Conservation (phyloP, 306 rosid species). For the Prunus persica region Prunus_persica_NCBIv2 NC_034010.1:1170001-1170500, state of each 20-base stretch:
- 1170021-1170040: no score
- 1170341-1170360: background rate
- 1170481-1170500: no score
- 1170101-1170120: no score
- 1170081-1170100: no score
- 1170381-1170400: no score
- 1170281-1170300: background rate
- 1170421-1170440: background rate
- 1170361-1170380: background rate
- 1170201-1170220: no score
- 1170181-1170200: background rate
- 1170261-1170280: constrained; percentile 25
- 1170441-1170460: background rate
- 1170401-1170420: background rate
- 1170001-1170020: no score
- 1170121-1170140: no score
- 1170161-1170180: no score
- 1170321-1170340: background rate
- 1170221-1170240: background rate
- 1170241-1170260: background rate
- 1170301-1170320: background rate
- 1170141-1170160: background rate
- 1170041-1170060: rapidly evolving
- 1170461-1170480: no score
- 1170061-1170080: no score